Base-by-base conservation (phyloP, 208 protist genomes). In the Trypanosoma rangeli region DNA sequence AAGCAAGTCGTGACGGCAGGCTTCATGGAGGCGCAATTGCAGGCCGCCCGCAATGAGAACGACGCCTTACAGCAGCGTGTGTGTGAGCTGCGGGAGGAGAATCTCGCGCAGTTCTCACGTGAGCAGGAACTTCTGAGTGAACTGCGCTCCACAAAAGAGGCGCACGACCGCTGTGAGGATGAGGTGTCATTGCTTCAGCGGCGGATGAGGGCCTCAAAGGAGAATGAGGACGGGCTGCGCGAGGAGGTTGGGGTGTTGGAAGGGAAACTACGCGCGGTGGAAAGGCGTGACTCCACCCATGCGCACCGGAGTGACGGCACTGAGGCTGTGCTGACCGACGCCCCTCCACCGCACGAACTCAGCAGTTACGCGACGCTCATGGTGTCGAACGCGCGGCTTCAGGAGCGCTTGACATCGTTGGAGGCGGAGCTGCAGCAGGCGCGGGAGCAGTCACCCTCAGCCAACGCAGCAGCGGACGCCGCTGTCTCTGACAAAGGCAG, bases 341-440 rank as follows among this genome's bases (percentile, higher is more conserved):
- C 76, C 1, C 59, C 85, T 1, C 58, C 70, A 1, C 82, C 82
- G 35, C n/a, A 56, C 35, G 84, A 90, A 54, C 12, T 83, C 35
- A 89, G 85, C 44, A 86, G 85, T 42, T 91, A 94, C 68, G 66
- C 78, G n/a, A 64, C 82, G 46, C 64, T 94, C 15, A 88, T 94
- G 85, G 58, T 71, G 10, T 20, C 90, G 18, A 91, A 94, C 76
- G 61, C 78, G 0, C 39, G 76, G n/a, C 70, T 89, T 56, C 82
- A 84, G 58, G 53, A 65, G 1, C 70, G 74, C 24, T 48, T 89
- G 26, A 60, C 64, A 15, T 68, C 76, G 35, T 60, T 88, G 22
- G 79, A 94, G 56, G 55, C 64, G n/a, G 46, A 80, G 33, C 50
- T 86, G 20, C 31, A 31, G 29, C 28, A 53, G 56, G 44, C 72